Conservation (phyloP, 1,139 yeast genomes). For the Candida tropicalis region DNA sequence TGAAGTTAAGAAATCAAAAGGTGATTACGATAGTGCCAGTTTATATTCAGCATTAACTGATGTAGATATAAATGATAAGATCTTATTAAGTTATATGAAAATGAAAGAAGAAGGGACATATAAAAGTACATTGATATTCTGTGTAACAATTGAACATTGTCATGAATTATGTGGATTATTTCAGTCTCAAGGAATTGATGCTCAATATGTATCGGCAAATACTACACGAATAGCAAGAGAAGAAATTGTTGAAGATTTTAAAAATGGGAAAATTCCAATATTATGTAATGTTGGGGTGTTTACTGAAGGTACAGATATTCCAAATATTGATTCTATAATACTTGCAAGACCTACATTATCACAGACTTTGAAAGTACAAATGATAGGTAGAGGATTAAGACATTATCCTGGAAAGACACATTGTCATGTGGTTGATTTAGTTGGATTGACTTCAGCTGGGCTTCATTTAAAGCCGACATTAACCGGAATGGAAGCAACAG, state of each 20-base stretch:
- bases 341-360: constrained; percentile 85
- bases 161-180: constrained; percentile 55
- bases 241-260: constrained; percentile 58
- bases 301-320: constrained; percentile 96
- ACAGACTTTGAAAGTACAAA: constrained; percentile 70
- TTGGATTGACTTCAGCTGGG: constrained; percentile 61
- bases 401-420: constrained; percentile 58
- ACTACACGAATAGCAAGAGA: constrained; percentile 59
- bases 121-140: constrained; percentile 74
- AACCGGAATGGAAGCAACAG: constrained; percentile 42
- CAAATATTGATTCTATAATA: constrained; percentile 80
- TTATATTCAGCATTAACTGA: constrained; percentile 61
- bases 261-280: constrained; percentile 64
- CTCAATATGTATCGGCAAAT: constrained; percentile 73
- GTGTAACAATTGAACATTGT: constrained; percentile 75
- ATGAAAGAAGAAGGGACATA: constrained; percentile 39
- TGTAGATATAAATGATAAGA: constrained; percentile 26
- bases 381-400: constrained; percentile 91
- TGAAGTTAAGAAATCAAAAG: constrained; percentile 32
- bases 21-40: constrained; percentile 58
- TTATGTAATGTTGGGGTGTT: constrained; percentile 86
- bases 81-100: constrained; percentile 55
- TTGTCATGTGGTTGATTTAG: constrained; percentile 81
- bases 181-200: constrained; percentile 61
- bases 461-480: constrained; percentile 65